These are phyloP conservation scores for Pisolithus microcarpus DNA, from an alignment of 768 basidiomycete genomes.

Conservation along the genomic window DNA sequence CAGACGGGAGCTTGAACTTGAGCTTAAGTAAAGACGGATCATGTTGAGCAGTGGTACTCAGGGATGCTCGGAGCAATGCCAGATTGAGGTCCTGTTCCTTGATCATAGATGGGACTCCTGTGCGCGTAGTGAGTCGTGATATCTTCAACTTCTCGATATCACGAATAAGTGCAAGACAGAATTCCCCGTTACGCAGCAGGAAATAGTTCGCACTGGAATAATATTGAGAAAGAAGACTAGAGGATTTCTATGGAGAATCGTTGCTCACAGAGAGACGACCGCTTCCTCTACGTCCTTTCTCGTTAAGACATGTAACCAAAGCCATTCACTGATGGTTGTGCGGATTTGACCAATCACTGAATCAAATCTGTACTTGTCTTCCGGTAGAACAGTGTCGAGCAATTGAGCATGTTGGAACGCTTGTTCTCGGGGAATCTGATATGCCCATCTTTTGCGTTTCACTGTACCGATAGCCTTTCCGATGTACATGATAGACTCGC, in stretches of 20 bases:
- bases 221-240: constrained; percentile 6
- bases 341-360: constrained; percentile 66
- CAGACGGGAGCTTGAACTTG: constrained; percentile 70
- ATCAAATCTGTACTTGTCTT: constrained; percentile 75
- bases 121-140: constrained; percentile 63
- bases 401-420: constrained; percentile 58
- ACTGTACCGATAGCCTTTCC: constrained; percentile 84
- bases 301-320: constrained; percentile 87
- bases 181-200: constrained; percentile 83
- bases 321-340: constrained; percentile 84
- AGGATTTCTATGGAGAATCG: neutral
- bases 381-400: constrained; percentile 60
- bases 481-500: constrained; percentile 79
- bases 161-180: constrained; percentile 72
- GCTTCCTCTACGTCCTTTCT: constrained; percentile 76
- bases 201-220: constrained; percentile 76
- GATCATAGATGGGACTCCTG: constrained; percentile 67
- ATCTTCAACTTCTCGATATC: constrained; percentile 82
- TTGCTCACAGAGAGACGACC: constrained; percentile 72
- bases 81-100: constrained; percentile 87
- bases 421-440: constrained; percentile 63
- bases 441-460: constrained; percentile 71
- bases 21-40: constrained; percentile 71
- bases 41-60: constrained; percentile 83
- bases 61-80: constrained; percentile 77